Conservation (phyloP, 805 yeast species). For the Limtongia smithiae region DNA sequence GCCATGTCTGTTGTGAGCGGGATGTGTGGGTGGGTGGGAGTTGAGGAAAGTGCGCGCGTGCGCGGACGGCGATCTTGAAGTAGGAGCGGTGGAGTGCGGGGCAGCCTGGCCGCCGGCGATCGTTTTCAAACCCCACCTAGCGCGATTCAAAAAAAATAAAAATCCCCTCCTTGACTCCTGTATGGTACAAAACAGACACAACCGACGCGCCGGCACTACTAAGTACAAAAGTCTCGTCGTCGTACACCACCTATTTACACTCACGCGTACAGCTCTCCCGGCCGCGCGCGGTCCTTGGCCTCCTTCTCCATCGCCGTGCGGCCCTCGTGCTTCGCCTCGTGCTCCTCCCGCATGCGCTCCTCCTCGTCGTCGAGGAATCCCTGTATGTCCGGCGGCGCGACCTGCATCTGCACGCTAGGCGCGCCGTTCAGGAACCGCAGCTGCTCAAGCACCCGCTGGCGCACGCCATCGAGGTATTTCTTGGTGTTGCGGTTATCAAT, state of each 20-base stretch:
- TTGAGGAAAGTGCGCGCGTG: too few relatives aligned
- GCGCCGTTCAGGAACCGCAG: slow-evolving; percentile 81
- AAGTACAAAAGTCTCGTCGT: background rate
- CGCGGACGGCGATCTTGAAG: too few relatives aligned
- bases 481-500: slow-evolving; percentile 83
- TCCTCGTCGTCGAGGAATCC: slow-evolving; percentile 42
- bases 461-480: slow-evolving; percentile 75
- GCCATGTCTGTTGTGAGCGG: too few relatives aligned
- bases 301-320: slow-evolving; percentile 20
- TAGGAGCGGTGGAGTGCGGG: too few relatives aligned
- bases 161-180: too few relatives aligned
- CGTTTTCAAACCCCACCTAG: too few relatives aligned
- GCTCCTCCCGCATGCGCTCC: slow-evolving; percentile 36
- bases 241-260: background rate
- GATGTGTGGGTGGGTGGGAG: too few relatives aligned
- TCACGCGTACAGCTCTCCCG: slow-evolving; percentile 27
- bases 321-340: slow-evolving; percentile 27
- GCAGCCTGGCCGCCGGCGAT: too few relatives aligned
- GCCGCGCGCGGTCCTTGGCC: slow-evolving; percentile 27
- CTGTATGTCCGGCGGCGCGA: slow-evolving; percentile 67
- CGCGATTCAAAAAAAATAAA: too few relatives aligned
- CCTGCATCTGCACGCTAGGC: slow-evolving; percentile 90
- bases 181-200: too few relatives aligned
- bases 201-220: too few relatives aligned
- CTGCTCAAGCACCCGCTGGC: slow-evolving; percentile 73